phyloP scores from a whole-genome alignment of 108 stramenopile genomes.

The Nitzschia putrida region DNA sequence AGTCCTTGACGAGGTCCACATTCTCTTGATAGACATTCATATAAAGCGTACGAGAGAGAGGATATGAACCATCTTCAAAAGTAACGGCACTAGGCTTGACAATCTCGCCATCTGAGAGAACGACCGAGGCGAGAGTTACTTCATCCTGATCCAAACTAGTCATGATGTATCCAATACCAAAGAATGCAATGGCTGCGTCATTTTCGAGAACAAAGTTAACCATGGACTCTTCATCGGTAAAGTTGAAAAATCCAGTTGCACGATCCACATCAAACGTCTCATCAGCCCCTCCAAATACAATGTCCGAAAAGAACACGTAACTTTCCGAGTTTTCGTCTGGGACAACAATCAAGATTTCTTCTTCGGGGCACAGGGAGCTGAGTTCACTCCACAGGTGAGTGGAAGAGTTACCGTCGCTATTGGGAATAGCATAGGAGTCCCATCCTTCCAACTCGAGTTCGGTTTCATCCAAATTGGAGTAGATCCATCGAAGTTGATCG shows the following conservation, averaged over 20 bases:
- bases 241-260: not conserved
- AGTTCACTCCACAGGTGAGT: slow-evolving; percentile 28
- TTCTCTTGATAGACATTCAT: slow-evolving; percentile 1
- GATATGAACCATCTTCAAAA: slow-evolving; percentile 19
- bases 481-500: slow-evolving; percentile 40
- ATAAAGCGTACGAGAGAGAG: slow-evolving; percentile 4
- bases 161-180: not conserved
- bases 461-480: slow-evolving; percentile 3
- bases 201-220: slow-evolving; percentile 5
- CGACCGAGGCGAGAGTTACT: not conserved
- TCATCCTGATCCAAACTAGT: slow-evolving; percentile 4
- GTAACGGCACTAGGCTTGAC: slow-evolving; percentile 5
- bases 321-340: slow-evolving; percentile 2
- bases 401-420: slow-evolving; percentile 3
- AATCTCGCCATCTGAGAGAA: not conserved
- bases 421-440: slow-evolving; percentile 5
- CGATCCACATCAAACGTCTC: slow-evolving; percentile 4
- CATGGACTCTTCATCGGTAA: not conserved
- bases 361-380: not conserved
- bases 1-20: slow-evolving; percentile 1
- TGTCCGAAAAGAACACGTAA: slow-evolving; percentile 10
- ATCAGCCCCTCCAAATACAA: slow-evolving; percentile 1
- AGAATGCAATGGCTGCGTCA: slow-evolving; percentile 15
- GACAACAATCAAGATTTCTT: slow-evolving; percentile 9
- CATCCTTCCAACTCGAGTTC: slow-evolving; percentile 11